phyloP scores from a whole-genome alignment of 805 yeast genomes.

The Priceomyces melissophilus region DNA sequence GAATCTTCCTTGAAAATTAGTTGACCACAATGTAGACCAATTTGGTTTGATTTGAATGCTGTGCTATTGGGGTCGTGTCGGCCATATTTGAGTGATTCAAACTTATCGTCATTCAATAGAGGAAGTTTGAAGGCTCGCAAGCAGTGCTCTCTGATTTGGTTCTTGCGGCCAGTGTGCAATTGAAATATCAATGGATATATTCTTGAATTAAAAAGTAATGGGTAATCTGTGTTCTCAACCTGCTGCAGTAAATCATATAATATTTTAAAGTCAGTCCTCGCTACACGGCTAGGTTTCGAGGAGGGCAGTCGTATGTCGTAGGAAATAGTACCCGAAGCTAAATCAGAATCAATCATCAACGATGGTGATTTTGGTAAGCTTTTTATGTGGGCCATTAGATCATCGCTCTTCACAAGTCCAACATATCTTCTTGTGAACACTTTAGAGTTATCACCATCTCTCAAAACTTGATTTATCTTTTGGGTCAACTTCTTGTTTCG shows the following conservation, averaged over 20 bases:
- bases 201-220: conserved; percentile 11
- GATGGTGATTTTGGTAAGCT: background rate
- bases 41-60: conserved; percentile 17
- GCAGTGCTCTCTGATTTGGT: conserved; percentile 24
- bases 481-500: conserved; percentile 15
- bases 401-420: conserved; percentile 11
- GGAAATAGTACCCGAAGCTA: conserved; percentile 11
- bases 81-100: conserved; percentile 12
- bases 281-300: conserved; percentile 3
- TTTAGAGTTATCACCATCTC: conserved; percentile 1
- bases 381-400: conserved; percentile 2
- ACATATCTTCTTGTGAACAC: conserved; percentile 14
- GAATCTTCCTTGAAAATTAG: conserved; percentile 4
- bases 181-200: conserved; percentile 17
- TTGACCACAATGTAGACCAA: conserved; percentile 20
- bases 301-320: conserved; percentile 8
- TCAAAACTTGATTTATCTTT: conserved; percentile 9
- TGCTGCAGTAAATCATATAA: conserved; percentile 9
- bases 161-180: conserved; percentile 21
- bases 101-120: conserved; percentile 22
- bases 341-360: background rate
- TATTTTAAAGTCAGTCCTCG: conserved; percentile 16
- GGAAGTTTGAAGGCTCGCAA: conserved; percentile 16
- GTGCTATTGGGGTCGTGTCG: conserved; percentile 12
- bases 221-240: conserved; percentile 8